Evolutionary conservation across 1,284 basidiomycete genomes (phyloP).

Genomic region (Taiwanofungus camphoratus): DNA sequence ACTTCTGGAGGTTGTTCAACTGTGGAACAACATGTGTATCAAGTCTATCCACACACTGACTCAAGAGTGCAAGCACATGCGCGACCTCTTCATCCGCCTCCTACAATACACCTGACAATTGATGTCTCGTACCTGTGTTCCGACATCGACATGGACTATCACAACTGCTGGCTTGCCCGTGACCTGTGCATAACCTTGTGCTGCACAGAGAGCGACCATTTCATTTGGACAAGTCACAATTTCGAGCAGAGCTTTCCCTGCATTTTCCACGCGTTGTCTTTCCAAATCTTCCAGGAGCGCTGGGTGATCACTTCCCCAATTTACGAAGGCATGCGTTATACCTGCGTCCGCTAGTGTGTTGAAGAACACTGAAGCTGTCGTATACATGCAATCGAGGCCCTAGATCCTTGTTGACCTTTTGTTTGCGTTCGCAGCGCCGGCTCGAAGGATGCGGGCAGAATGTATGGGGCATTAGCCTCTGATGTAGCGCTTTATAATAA

Average conservation of each 20-base stretch:
- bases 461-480: too few species aligned
- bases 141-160: conserved; percentile 69
- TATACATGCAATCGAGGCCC: too few species aligned
- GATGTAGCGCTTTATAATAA: too few species aligned
- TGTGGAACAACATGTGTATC: too few species aligned
- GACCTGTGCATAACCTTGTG: conserved; percentile 64
- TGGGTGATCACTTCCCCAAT: conserved; percentile 74
- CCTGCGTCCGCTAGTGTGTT: conserved; percentile 52
- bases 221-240: conserved; percentile 70
- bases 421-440: too few species aligned
- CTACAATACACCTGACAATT: too few species aligned
- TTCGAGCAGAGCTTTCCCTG: conserved; percentile 36
- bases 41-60: too few species aligned
- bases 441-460: too few species aligned
- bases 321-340: conserved; percentile 66
- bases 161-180: conserved; percentile 63
- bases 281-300: conserved; percentile 63
- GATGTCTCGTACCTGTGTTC: conserved; percentile 57
- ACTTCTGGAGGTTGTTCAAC: too few species aligned
- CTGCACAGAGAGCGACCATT: conserved; percentile 68
- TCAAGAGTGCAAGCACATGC: too few species aligned
- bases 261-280: conserved; percentile 39
- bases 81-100: too few species aligned
- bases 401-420: too few species aligned
- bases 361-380: conserved; percentile 54